Conservation (phyloP, 2,329 filamentous ascomycete genomes). For the Nothopassalora personata region DNA sequence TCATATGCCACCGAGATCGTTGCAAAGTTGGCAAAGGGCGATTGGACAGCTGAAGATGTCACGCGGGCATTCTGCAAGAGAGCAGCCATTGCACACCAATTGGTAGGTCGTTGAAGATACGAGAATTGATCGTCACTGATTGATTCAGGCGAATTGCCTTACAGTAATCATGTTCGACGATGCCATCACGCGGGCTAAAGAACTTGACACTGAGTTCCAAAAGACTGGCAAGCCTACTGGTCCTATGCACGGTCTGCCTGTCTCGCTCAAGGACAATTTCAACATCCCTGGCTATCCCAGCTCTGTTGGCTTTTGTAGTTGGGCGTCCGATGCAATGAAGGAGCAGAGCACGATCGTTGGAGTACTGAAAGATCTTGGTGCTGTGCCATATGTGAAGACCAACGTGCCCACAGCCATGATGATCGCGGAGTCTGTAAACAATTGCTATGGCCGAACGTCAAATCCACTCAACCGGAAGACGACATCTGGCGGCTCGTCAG, state of each 20-base stretch:
- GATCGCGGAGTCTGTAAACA: constrained; percentile 63
- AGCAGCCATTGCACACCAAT: constrained; percentile 51
- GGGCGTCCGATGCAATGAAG: constrained; percentile 55
- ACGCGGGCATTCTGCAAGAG: constrained; percentile 52
- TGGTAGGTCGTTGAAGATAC: constrained; percentile 34
- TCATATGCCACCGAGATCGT: constrained; percentile 39
- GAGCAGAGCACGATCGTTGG: constrained; percentile 54
- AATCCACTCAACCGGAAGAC: constrained; percentile 57
- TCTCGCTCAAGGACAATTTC: constrained; percentile 68
- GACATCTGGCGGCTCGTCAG: constrained; percentile 61
- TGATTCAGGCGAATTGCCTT: constrained; percentile 52
- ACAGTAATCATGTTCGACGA: constrained; percentile 53
- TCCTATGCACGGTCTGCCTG: constrained; percentile 61
- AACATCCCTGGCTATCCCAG: constrained; percentile 56
- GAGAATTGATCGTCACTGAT: background rate
- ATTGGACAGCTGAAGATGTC: constrained; percentile 50
- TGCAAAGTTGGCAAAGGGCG: constrained; percentile 35
- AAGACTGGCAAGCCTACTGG: constrained; percentile 48
- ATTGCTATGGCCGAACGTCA: constrained; percentile 52
- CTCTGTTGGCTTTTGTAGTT: constrained; percentile 59
- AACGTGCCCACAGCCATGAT: constrained; percentile 62
- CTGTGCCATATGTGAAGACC: constrained; percentile 65
- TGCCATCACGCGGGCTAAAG: constrained; percentile 47
- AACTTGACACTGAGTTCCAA: constrained; percentile 49
- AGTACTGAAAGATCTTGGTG: constrained; percentile 55